These are phyloP conservation scores for Sarocladium strictum DNA, from an alignment of 2,329 filamentous ascomycete species.

Conservation along the genomic window DNA sequence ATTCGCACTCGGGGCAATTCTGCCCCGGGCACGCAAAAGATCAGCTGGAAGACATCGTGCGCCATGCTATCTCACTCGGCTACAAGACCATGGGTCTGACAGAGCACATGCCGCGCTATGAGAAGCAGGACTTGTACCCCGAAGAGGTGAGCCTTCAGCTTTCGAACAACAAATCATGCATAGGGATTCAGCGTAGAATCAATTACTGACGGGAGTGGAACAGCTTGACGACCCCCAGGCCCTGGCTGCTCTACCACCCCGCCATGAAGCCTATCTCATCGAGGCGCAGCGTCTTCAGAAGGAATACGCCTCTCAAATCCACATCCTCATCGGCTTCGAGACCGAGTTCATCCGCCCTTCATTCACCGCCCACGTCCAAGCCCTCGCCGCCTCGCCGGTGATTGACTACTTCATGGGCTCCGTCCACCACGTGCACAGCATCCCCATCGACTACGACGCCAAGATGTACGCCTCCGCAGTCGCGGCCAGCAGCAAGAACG, in stretches of 20 bases:
- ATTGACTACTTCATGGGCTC: conserved; percentile 92
- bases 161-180: too few relatives aligned
- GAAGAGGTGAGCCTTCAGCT: conserved; percentile 60
- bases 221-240: conserved; percentile 45
- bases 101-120: conserved; percentile 86
- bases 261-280: conserved; percentile 65
- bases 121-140: conserved; percentile 75
- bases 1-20: conserved; percentile 97
- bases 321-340: conserved; percentile 85
- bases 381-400: conserved; percentile 54
- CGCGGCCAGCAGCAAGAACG: conserved; percentile 18
- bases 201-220: conserved; percentile 8
- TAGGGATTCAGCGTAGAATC: too few relatives aligned
- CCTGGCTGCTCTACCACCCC: conserved; percentile 42
- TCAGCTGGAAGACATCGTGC: conserved; percentile 75
- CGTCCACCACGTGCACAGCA: conserved; percentile 78
- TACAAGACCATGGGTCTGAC: conserved; percentile 84
- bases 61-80: conserved; percentile 68
- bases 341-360: conserved; percentile 80
- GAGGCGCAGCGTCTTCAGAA: conserved; percentile 70
- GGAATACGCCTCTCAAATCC: conserved; percentile 65
- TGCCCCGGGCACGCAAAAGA: conserved; percentile 85
- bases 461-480: conserved; percentile 52
- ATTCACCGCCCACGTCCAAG: conserved; percentile 51
- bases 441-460: conserved; percentile 84